phyloP scores from a whole-genome alignment of 768 basidiomycete species.

The Brasilioporus rufonigricans region DNA sequence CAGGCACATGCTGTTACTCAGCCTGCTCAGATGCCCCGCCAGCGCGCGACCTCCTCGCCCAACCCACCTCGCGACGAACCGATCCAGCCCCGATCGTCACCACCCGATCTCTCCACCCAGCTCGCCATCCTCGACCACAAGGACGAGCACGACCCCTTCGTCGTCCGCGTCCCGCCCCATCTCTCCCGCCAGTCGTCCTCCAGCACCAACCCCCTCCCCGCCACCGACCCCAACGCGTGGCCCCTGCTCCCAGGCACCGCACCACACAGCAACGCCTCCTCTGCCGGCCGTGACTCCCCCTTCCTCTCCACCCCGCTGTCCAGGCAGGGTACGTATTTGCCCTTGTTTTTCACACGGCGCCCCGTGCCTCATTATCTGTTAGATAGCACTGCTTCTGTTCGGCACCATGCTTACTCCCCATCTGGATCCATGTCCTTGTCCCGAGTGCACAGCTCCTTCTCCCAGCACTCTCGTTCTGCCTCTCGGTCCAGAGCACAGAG shows the following conservation, averaged over 20 bases:
- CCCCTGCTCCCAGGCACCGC: constrained; percentile 21
- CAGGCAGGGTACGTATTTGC: constrained; percentile 38
- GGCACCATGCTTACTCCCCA: constrained; percentile 28
- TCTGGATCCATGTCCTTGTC: constrained; percentile 32
- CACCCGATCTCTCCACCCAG: constrained; percentile 13
- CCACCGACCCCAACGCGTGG: constrained; percentile 18
- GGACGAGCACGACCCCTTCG: constrained; percentile 42
- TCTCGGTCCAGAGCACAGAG: constrained; percentile 47
- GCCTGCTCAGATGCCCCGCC: constrained; percentile 14
- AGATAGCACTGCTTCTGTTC: constrained; percentile 31
- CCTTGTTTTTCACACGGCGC: constrained; percentile 8
- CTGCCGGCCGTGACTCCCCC: constrained; percentile 30
- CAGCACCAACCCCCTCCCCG: constrained; percentile 19
- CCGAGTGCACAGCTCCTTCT: constrained; percentile 37
- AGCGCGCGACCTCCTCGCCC: constrained; percentile 8
- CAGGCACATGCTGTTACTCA: constrained; percentile 27
- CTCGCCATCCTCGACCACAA: constrained; percentile 24
- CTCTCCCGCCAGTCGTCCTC: constrained; percentile 31
- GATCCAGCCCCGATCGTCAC: constrained; percentile 21
- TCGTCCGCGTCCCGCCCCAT: constrained; percentile 39
- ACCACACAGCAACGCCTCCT: constrained; percentile 35
- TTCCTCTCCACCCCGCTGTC: constrained; percentile 31
- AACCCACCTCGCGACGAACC: constrained; percentile 14
- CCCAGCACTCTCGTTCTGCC: constrained; percentile 32
- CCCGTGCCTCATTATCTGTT: constrained; percentile 7